Conservation (phyloP, 2,329 filamentous ascomycete species). For the Paracamarosporium sp. region DNA sequence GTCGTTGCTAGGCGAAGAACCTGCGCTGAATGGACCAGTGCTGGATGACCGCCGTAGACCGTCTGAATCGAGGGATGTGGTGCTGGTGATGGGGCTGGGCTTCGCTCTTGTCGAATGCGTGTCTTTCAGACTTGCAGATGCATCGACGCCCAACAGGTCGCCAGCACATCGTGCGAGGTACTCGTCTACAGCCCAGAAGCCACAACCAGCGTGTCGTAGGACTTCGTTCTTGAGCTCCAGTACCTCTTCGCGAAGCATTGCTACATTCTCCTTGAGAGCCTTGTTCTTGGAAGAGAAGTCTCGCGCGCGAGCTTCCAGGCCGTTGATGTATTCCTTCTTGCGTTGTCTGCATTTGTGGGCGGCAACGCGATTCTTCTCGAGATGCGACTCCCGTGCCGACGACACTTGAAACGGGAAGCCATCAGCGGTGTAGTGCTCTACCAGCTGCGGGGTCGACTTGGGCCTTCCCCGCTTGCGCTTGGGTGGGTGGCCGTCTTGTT, state of each 20-base stretch:
- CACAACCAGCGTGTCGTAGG: constrained; percentile 44
- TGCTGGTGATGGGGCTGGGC: constrained; percentile 11
- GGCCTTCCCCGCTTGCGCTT: constrained; percentile 47
- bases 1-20: constrained; percentile 20
- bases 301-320: constrained; percentile 56
- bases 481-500: constrained; percentile 29
- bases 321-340: constrained; percentile 64
- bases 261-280: constrained; percentile 40
- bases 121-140: constrained; percentile 2
- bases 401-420: constrained; percentile 43
- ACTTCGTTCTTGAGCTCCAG: constrained; percentile 47
- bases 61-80: constrained; percentile 3
- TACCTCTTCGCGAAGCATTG: constrained; percentile 43
- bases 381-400: constrained; percentile 45
- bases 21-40: constrained; percentile 18
- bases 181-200: constrained; percentile 46
- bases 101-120: not conserved
- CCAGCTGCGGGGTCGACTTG: constrained; percentile 40
- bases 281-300: constrained; percentile 46
- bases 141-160: constrained; percentile 38
- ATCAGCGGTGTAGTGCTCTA: constrained; percentile 39
- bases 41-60: constrained; percentile 18
- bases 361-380: constrained; percentile 75
- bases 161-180: constrained; percentile 46
- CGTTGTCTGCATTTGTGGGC: constrained; percentile 78